phyloP scores from a whole-genome alignment of 345 rosid species.

The Eucalyptus lansdowneana region DNA sequence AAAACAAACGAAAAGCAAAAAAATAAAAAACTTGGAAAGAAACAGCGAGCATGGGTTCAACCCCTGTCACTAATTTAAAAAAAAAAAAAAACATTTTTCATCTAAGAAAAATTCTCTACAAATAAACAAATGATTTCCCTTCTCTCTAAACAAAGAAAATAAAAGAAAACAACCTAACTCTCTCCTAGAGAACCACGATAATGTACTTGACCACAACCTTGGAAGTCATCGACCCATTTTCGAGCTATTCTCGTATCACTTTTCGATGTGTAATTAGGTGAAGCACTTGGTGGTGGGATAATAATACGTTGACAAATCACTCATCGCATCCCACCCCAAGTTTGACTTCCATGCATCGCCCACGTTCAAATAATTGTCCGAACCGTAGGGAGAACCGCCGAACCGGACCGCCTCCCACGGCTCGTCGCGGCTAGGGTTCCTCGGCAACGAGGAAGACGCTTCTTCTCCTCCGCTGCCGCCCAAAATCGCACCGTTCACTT shows the following conservation, averaged over 20 bases:
- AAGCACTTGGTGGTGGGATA: background rate
- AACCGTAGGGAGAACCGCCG: background rate
- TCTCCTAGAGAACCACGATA: background rate
- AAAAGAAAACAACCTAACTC: background rate
- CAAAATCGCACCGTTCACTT: background rate
- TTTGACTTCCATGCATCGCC: background rate
- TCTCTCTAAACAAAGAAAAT: background rate
- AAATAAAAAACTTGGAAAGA: background rate
- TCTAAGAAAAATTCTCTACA: background rate
- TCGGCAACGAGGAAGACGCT: background rate
- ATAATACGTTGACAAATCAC: background rate
- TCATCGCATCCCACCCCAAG: background rate
- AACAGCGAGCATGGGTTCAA: background rate
- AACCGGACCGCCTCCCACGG: background rate
- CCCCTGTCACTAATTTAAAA: background rate
- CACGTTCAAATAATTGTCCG: background rate
- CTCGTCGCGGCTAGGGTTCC: background rate
- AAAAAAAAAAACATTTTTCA: background rate
- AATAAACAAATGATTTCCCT: background rate
- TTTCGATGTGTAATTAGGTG: background rate
- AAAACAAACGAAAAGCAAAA: background rate
- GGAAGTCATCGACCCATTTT: background rate
- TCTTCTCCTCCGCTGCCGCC: background rate
- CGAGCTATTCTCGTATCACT: background rate
- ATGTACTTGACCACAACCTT: background rate